Evolutionary conservation across 805 yeast genomes (phyloP).

Genomic region (Maudiozyma barnettii): DNA sequence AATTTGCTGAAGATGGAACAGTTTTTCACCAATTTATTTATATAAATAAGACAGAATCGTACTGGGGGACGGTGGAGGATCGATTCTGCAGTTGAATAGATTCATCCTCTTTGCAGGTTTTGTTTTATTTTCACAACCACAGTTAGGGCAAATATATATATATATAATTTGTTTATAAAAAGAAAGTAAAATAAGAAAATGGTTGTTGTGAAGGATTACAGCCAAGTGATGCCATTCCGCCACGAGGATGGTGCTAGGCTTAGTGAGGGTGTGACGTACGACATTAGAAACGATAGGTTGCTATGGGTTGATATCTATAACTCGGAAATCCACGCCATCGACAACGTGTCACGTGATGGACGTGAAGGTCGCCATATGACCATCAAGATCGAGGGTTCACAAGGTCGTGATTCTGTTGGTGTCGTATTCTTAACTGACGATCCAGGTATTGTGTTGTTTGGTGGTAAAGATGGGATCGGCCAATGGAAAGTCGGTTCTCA

Average conservation of each 20-base stretch:
- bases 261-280: constrained; percentile 60
- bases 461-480: constrained; percentile 58
- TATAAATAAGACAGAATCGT: too few species aligned
- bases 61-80: too few species aligned
- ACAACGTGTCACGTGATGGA: constrained; percentile 1
- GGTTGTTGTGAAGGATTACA: constrained; percentile 7
- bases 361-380: constrained; percentile 1
- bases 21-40: too few species aligned
- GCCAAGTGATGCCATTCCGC: constrained; percentile 12
- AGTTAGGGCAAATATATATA: too few species aligned
- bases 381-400: background rate
- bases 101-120: too few species aligned
- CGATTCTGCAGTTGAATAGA: too few species aligned
- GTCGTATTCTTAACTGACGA: constrained; percentile 46
- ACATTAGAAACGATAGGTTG: constrained; percentile 42
- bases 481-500: constrained; percentile 37
- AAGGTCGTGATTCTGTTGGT: constrained; percentile 43
- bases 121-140: background rate
- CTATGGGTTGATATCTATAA: constrained; percentile 36
- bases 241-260: constrained; percentile 31
- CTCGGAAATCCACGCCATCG: constrained; percentile 28
- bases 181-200: background rate
- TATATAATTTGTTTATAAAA: too few species aligned
- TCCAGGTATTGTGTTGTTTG: constrained; percentile 44
- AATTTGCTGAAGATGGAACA: too few species aligned